Evolutionary conservation across 2,329 filamentous ascomycete genomes (phyloP), one percentile per base, ranked within the genome.

Genomic region (Arthroderma uncinatum): DNA sequence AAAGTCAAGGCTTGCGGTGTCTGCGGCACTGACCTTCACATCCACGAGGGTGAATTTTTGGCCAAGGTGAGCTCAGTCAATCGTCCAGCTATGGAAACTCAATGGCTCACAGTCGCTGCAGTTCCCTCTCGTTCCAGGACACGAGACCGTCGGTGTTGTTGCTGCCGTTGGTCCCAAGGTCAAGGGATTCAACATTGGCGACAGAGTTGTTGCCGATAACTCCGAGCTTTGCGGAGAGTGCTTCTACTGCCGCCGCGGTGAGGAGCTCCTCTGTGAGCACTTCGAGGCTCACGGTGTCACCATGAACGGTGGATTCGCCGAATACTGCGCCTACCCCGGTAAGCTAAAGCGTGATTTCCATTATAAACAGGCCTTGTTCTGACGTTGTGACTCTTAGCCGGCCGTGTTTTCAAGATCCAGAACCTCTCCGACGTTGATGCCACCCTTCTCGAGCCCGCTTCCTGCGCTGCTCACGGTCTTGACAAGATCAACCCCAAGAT

Each of bases 241-340:
- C 73, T 86, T 85, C 76, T 86, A 87, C 74, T 88, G 85, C 74
- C 80, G 82, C 62, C 80, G 83, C 57, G 83, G 84, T 55, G 78
- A 87, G 67, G 76, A 81, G 30, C 72, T 87, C 50, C 79, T 87
- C 57, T 89, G 85, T 69, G 83, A 86, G 70, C 78, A 85, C 67
- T 84, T 85, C 69, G 78, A 82, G 62, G 82, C 82, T 19, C 83
- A 86, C 63, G 83, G 68, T 60, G 71, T 71, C 39, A 69, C 67
- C 67, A 76, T 86, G 70, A 81, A 85, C 61, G 85, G 85, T 63
- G 84, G 85, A 30, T 88, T 88, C 64, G 85, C 85, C 54, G 84
- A 88, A 69, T 89, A 86, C 75, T 79, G 77, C 61, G 74, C 75
- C 12, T 81, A 78, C 63, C 77, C 74, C 57, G 65, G 65, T 72